Evolutionary conservation across 805 yeast species (phyloP), one percentile per base, ranked within the genome.

Genomic region (Cyberlindnera xishuangbannaensis): DNA sequence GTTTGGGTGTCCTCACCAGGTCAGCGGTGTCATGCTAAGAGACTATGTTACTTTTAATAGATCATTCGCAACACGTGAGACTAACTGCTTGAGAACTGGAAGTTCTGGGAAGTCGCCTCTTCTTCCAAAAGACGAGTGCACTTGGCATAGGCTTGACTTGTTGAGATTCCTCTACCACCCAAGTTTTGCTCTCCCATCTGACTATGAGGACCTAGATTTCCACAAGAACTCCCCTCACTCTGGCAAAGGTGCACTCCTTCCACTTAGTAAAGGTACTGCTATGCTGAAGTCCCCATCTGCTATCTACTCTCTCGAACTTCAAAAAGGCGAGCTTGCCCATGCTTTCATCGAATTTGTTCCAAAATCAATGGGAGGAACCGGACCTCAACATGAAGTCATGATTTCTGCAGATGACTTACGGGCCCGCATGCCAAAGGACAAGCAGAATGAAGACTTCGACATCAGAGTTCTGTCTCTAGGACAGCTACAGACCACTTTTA

Each of bases 1-100:
- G 18, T 64, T 90, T 26, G 95, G 96, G 1, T 83, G 90, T 43
- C 97, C 97, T 1, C 97, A 90, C 59, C 92, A 87, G 56, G 83
- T 78, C 11, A 64, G 69, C 44, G 97, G 97, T 14, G 82, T 90
- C 18, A 92, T 90, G 97, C 60, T 86, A 24, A 67, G 97, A 37
- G 95, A 83, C 37, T 92, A 88, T 53, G 66, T 78, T 15, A 74
- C 79, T 38, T 73, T 86, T 68, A 83, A 87, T 56, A 68, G 97
- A 37, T 75, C 85, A 9, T 92, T 87, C 51, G 65, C 80, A 62
- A 76, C 95, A 0, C 64, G 77, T 38, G 97, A 87, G 53, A 62
- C 63, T 1, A 56, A 59, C 18, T 72, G 83, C 34, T 39, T 67
- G 9, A 62, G 87, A 50, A 76, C 83, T 0, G 60, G 61, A 0